Evolutionary conservation across 495 filamentous ascomycete genomes (phyloP), one percentile per base, ranked within the genome.

Genomic region (Tuber brumale): DNA sequence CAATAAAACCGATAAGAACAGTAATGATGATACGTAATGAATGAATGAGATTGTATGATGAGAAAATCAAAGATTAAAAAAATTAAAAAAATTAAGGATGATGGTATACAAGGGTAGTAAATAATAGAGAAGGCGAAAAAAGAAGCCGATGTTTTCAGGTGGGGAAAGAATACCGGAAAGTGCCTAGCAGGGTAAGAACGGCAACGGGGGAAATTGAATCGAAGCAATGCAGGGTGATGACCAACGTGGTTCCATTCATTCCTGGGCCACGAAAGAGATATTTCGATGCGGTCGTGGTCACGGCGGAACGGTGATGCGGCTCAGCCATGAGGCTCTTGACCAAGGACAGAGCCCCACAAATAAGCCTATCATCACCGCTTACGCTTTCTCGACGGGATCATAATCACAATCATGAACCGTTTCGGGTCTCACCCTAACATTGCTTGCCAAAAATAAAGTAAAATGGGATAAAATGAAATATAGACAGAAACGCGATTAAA

Each of bases 161-260:
- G 57, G 57, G 57, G 57, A 66, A 66, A 35, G 57, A 9, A 35
- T 66, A 66, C 12, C 57, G 57, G 27, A 35, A 66, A 66, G n/a
- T 35, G 57, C 57, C 27, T 66, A 35, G 57, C 27, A 66, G 57
- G 27, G 57, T 66, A 27, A 35, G 16, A 66, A 31, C 57, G 27
- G 57, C 57, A 35, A 66, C 31, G 57, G 57, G 57, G 57, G n/a
- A 31, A 31, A 61, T 27, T 61, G 57, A 61, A 66, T 66, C 57
- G 57, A 35, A 66, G 57, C 57, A 74, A 80, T 80, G 78, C 76
- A 80, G 78, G 72, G 71, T 77, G 73, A 80, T 80, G 76, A 80
- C 76, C 73, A 77, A 80, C 78, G 78, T 80, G 78, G 78, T 79
- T 80, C 78, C 78, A 80, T 80, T 80, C 78, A 80, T 18, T 71